Evolutionary conservation across 2,329 filamentous ascomycete genomes (phyloP).

Genomic region (Domatiomyces globalis): DNA sequence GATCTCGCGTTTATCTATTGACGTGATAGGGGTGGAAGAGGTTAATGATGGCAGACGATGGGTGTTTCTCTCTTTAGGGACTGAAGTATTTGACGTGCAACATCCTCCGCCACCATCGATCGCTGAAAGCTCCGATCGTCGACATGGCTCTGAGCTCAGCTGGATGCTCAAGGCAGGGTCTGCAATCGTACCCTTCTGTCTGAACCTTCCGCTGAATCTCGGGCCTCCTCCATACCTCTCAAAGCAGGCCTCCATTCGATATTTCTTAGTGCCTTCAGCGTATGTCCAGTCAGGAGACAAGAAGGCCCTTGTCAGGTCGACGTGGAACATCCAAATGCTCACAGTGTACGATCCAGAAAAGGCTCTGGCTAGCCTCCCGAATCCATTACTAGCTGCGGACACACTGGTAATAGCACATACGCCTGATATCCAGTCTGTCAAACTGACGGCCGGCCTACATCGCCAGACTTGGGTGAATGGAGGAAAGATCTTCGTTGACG

Average conservation of each 20-base stretch:
- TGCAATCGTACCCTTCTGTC: constrained; percentile 36
- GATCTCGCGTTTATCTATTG: constrained; percentile 36
- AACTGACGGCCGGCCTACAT: constrained; percentile 39
- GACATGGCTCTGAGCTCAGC: constrained; percentile 21
- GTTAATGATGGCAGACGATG: constrained; percentile 31
- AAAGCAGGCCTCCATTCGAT: constrained; percentile 38
- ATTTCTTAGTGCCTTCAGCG: constrained; percentile 35
- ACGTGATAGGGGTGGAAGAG: constrained; percentile 40
- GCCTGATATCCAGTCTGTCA: constrained; percentile 30
- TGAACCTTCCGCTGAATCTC: constrained; percentile 40
- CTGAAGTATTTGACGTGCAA: constrained; percentile 36
- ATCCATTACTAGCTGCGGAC: constrained; percentile 19
- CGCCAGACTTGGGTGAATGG: constrained; percentile 47
- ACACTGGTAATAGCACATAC: constrained; percentile 34
- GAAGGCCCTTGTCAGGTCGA: constrained; percentile 36
- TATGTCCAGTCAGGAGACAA: constrained; percentile 34
- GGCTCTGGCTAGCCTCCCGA: constrained; percentile 39
- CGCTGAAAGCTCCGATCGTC: constrained; percentile 31
- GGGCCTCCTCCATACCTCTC: constrained; percentile 42
- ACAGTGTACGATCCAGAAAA: constrained; percentile 44
- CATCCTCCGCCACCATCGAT: constrained; percentile 39
- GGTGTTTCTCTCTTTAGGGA: constrained; percentile 39
- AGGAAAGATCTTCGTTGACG: constrained; percentile 40
- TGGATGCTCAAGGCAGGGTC: constrained; percentile 37
- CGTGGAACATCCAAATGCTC: constrained; percentile 36